Conservation (phyloP, 2,329 filamentous ascomycete genomes). For the Stachybotrys echinatus region DNA sequence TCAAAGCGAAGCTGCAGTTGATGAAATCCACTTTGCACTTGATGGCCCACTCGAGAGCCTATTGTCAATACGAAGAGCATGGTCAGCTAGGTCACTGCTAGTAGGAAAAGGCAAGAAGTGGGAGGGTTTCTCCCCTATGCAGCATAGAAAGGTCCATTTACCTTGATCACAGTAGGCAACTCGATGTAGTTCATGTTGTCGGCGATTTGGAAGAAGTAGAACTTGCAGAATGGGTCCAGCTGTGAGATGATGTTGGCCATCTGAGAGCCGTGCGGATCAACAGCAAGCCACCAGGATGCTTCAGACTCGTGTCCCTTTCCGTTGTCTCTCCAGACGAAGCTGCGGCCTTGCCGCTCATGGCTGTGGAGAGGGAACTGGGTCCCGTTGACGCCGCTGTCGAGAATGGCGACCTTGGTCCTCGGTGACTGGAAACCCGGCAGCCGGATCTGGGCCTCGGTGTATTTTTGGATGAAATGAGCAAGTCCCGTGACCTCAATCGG, state of each 20-base stretch:
- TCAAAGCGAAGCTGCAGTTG: not conserved
- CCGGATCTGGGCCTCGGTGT: not conserved
- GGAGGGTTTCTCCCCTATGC: not conserved
- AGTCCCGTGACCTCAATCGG: not conserved
- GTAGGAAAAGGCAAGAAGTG: not conserved
- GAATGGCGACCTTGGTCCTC: not conserved
- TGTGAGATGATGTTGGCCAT: not conserved
- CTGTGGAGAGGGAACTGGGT: not conserved
- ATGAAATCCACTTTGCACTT: not conserved
- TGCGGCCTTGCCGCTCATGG: not conserved
- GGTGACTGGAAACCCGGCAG: not conserved
- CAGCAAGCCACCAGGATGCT: not conserved
- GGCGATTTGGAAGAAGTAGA: not conserved
- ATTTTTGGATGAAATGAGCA: not conserved
- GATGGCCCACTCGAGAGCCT: not conserved
- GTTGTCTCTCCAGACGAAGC: not conserved
- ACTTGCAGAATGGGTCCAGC: not conserved
- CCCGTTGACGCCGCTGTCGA: not conserved
- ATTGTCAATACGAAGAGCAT: not conserved
- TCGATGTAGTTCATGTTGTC: not conserved
- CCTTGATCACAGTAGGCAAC: not conserved
- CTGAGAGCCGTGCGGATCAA: not conserved
- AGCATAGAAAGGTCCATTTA: not conserved
- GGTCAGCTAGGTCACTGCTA: not conserved
- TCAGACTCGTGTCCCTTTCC: not conserved